Conservation (phyloP, 306 rosid species). For the Mucuna pruriens region DNA sequence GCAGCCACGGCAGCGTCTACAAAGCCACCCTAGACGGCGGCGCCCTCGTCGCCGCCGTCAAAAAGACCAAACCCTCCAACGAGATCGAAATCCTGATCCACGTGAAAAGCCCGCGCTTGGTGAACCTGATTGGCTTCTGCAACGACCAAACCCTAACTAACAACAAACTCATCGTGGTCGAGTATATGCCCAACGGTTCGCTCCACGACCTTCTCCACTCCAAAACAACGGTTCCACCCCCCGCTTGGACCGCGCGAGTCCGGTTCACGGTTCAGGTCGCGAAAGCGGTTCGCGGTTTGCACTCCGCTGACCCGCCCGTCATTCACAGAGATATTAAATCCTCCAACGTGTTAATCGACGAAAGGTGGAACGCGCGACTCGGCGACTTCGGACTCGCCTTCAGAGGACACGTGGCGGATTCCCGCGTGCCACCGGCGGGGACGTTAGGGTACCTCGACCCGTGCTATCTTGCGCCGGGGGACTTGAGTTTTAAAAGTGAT, state of each 20-base stretch:
- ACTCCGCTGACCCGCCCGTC: slow-evolving; percentile 63
- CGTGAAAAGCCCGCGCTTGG: slow-evolving; percentile 51
- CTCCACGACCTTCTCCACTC: slow-evolving; percentile 61
- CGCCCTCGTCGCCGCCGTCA: slow-evolving; percentile 67
- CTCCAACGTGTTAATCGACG: slow-evolving; percentile 69
- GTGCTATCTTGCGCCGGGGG: slow-evolving; percentile 68
- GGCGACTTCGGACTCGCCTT: slow-evolving; percentile 74
- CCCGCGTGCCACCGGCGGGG: slow-evolving; percentile 69
- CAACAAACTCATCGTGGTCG: slow-evolving; percentile 58
- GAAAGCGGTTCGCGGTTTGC: slow-evolving; percentile 55
- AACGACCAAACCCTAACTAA: slow-evolving; percentile 18
- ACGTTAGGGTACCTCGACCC: slow-evolving; percentile 84
- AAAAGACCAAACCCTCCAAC: slow-evolving; percentile 52
- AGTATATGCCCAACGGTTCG: slow-evolving; percentile 74
- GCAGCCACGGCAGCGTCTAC: slow-evolving; percentile 73
- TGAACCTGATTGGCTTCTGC: slow-evolving; percentile 65
- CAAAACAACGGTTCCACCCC: slow-evolving; percentile 34
- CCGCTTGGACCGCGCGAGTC: slow-evolving; percentile 56
- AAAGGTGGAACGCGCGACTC: slow-evolving; percentile 53
- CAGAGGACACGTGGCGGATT: slow-evolving; percentile 66
- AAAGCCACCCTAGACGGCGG: slow-evolving; percentile 64
- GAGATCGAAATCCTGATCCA: slow-evolving; percentile 72
- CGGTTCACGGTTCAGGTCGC: slow-evolving; percentile 63
- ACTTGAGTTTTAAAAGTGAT: slow-evolving; percentile 65
- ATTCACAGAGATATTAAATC: slow-evolving; percentile 79